Evolutionary conservation across 176 grass and related monocot species (phyloP).

Genomic region (Oryza meyeriana): DNA sequence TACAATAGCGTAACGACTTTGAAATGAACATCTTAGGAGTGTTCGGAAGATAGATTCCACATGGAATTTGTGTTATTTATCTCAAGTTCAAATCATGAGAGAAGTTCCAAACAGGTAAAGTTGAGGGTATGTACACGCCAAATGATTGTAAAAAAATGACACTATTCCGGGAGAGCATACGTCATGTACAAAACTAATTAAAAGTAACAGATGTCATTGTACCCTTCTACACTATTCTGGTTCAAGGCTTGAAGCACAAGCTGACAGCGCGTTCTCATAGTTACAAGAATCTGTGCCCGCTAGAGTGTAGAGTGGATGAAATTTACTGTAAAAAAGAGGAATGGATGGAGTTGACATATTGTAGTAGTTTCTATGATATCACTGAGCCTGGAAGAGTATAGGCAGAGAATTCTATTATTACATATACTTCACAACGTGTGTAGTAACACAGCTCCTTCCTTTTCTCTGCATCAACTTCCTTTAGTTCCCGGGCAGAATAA

Average conservation of each 20-base stretch:
- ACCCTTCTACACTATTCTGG: too few relatives aligned
- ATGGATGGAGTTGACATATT: background rate
- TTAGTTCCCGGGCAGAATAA: slow-evolving; percentile 6
- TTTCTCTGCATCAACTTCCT: background rate
- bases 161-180: too few relatives aligned
- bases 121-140: too few relatives aligned
- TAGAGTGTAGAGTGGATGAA: background rate
- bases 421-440: background rate
- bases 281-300: background rate
- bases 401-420: background rate
- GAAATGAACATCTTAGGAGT: too few relatives aligned
- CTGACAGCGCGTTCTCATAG: background rate
- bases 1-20: too few relatives aligned
- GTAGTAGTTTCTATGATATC: background rate
- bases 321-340: background rate
- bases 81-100: too few relatives aligned
- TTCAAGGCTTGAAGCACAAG: background rate
- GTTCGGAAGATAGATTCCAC: too few relatives aligned
- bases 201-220: too few relatives aligned
- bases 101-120: too few relatives aligned
- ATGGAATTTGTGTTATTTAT: too few relatives aligned
- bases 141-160: too few relatives aligned
- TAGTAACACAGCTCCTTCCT: slow-evolving; percentile 10
- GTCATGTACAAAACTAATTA: too few relatives aligned
- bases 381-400: background rate